Conservation (phyloP, 1,284 basidiomycete species). For the Apiotrichum veenhuisii region DNA sequence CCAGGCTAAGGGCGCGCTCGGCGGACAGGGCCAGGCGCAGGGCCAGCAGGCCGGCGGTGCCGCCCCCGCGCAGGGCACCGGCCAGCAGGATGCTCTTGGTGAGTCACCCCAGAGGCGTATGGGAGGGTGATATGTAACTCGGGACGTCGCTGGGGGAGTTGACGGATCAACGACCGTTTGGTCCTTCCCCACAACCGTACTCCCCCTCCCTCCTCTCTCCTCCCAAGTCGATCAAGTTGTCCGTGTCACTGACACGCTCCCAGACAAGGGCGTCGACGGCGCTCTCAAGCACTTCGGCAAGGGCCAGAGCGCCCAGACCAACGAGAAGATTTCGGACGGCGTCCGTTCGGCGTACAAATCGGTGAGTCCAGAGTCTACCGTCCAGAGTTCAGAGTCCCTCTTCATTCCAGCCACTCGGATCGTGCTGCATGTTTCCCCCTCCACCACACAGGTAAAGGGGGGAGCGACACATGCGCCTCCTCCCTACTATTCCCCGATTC, state of each 20-base stretch:
- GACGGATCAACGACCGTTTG: no score
- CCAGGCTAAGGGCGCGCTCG: conserved; percentile 18
- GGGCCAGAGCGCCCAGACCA: conserved; percentile 35
- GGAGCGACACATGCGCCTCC: no score
- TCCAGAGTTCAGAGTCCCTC: background rate
- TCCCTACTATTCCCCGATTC: no score
- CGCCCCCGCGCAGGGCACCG: conserved; percentile 7
- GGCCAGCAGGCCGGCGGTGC: no score
- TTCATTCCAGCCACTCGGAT: no score
- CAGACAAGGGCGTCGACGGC: conserved; percentile 42
- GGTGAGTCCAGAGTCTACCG: background rate
- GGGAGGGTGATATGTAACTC: background rate
- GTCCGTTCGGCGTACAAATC: conserved; percentile 44
- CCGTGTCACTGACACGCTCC: background rate
- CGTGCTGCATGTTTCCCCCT: no score
- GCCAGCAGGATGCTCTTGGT: conserved; percentile 47
- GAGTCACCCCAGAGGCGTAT: conserved; percentile 15
- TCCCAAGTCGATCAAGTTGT: no score
- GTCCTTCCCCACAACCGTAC: no score
- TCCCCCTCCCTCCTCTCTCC: no score
- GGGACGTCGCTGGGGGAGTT: no score
- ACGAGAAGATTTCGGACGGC: conserved; percentile 51
- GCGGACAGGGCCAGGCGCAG: conserved; percentile 1
- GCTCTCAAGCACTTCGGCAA: conserved; percentile 37
- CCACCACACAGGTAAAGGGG: no score